These are phyloP conservation scores for Lipomyces sp. DNA, from an alignment of 805 yeast species.

Conservation along the genomic window DNA sequence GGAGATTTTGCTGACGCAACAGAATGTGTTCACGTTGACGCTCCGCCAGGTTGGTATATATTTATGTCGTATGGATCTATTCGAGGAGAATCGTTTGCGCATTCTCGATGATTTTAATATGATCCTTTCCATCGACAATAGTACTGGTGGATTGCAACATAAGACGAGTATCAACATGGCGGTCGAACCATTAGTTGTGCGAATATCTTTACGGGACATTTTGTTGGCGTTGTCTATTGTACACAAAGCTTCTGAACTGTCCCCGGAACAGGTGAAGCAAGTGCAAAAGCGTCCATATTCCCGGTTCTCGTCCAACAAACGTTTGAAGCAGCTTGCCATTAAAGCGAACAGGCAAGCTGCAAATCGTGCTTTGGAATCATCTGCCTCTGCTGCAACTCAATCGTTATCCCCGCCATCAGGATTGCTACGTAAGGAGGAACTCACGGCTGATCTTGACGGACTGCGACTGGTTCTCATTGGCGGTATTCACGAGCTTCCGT, in stretches of 20 bases:
- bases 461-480: slow-evolving; percentile 79
- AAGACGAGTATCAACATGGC: slow-evolving; percentile 64
- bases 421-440: slow-evolving; percentile 63
- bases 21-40: slow-evolving; percentile 61
- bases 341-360: not conserved
- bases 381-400: not conserved
- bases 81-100: slow-evolving; percentile 60
- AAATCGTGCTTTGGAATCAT: not conserved
- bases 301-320: slow-evolving; percentile 26
- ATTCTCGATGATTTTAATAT: slow-evolving; percentile 87
- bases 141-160: slow-evolving; percentile 59
- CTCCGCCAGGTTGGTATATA: slow-evolving; percentile 84
- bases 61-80: slow-evolving; percentile 67
- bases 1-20: slow-evolving; percentile 68
- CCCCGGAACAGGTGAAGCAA: slow-evolving; percentile 23
- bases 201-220: slow-evolving; percentile 85
- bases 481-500: slow-evolving; percentile 86
- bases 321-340: slow-evolving; percentile 17
- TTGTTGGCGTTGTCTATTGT: slow-evolving; percentile 71
- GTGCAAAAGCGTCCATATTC: slow-evolving; percentile 21
- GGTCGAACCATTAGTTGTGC: slow-evolving; percentile 73
- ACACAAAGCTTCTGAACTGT: slow-evolving; percentile 64
- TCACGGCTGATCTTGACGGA: slow-evolving; percentile 67
- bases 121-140: slow-evolving; percentile 65
- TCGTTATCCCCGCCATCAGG: slow-evolving; percentile 32